These are phyloP conservation scores for Trichoderma asperelloides DNA, from an alignment of 495 filamentous ascomycete genomes.

Conservation along the genomic window DNA sequence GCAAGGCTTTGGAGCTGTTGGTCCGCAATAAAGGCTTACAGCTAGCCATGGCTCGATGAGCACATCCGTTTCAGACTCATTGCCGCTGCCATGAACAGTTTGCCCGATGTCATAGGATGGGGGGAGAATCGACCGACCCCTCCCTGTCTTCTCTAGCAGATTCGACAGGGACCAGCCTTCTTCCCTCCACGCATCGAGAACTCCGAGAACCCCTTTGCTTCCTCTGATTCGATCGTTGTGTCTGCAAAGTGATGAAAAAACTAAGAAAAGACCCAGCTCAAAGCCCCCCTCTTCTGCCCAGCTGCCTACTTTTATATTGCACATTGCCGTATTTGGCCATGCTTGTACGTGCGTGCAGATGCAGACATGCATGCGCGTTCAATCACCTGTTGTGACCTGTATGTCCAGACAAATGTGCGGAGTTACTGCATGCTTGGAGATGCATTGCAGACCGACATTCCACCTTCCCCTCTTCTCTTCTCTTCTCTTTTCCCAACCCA, in stretches of 20 bases:
- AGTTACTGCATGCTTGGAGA: not conserved
- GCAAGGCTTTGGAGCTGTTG: not conserved
- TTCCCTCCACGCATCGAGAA: not conserved
- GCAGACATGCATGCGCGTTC: not conserved
- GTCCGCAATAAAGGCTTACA: not conserved
- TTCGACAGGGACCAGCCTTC: slow-evolving; percentile 4
- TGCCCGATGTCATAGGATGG: not conserved
- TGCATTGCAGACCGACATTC: slow-evolving; percentile 5
- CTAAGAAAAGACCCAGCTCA: not conserved
- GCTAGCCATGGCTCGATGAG: not conserved
- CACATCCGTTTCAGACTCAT: not conserved
- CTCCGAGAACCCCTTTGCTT: not conserved
- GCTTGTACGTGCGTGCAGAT: not conserved
- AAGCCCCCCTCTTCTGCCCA: not conserved
- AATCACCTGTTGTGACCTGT: not conserved
- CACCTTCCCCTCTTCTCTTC: not conserved
- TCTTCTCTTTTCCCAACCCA: not conserved
- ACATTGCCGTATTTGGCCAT: not conserved
- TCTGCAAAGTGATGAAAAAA: not conserved
- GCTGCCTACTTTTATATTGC: not conserved
- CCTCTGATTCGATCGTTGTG: not conserved
- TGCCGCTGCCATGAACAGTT: not conserved
- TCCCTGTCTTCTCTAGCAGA: not conserved
- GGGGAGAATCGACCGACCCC: not conserved
- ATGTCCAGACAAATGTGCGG: not conserved